A percentile compares a stretch with the other conserved stretches of the same genome.
phyloP scores from a whole-genome alignment of 2,329 filamentous ascomycete species.

The Cladophialophora yegresii region DNA sequence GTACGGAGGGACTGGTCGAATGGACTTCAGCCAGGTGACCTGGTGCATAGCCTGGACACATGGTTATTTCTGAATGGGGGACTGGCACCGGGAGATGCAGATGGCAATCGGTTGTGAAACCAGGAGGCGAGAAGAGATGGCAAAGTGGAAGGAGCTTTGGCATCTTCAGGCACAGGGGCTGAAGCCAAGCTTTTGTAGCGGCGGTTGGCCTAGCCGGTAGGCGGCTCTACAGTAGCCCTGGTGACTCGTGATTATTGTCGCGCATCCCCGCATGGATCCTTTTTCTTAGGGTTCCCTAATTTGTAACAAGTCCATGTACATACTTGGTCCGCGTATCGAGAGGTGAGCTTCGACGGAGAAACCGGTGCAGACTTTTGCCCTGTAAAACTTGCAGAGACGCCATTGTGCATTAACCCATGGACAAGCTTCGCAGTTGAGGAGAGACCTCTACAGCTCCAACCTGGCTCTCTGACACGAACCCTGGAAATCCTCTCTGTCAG shows the following conservation, averaged over 20 bases:
- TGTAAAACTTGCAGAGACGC: too few relatives aligned
- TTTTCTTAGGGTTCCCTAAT: too few relatives aligned
- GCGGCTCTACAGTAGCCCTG: background rate
- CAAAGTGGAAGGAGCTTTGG: background rate
- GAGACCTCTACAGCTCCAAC: too few relatives aligned
- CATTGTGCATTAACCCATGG: too few relatives aligned
- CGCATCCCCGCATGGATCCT: too few relatives aligned
- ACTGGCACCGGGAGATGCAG: background rate
- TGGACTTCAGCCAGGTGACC: background rate
- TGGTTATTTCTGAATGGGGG: background rate
- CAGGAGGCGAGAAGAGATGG: slow-evolving; percentile 1
- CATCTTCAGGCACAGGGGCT: slow-evolving; percentile 2
- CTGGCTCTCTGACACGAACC: too few relatives aligned
- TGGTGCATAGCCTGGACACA: background rate
- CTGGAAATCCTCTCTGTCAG: too few relatives aligned
- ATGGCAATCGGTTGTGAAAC: slow-evolving; percentile 1
- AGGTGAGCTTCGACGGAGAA: too few relatives aligned
- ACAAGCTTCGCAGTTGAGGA: too few relatives aligned
- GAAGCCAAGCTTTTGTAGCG: slow-evolving; percentile 3
- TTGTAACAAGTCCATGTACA: too few relatives aligned
- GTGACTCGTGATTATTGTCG: background rate
- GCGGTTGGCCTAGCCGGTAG: background rate
- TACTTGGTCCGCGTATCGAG: too few relatives aligned
- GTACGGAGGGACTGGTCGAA: background rate
- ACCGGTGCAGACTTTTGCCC: too few relatives aligned